Evolutionary conservation across 306 rosid species (phyloP).

Genomic region (Alnus glutinosa): DNA sequence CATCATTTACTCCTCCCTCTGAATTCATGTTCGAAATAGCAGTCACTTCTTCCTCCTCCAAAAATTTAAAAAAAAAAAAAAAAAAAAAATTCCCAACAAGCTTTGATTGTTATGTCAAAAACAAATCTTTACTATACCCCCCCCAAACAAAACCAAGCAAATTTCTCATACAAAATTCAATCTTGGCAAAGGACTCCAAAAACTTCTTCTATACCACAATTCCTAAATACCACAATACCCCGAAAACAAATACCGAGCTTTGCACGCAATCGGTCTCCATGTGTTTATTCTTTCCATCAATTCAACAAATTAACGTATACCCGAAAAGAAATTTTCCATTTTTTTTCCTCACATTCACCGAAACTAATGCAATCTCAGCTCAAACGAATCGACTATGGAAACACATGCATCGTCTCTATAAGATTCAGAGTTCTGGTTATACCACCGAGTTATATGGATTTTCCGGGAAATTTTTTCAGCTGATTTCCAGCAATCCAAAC

Average conservation of each 20-base stretch:
- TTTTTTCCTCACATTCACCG: constrained; percentile 5
- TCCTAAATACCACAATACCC: constrained; percentile 28
- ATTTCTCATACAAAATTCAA: constrained; percentile 30
- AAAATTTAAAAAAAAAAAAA: background rate
- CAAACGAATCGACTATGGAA: constrained; percentile 30
- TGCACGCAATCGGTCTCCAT: constrained; percentile 47
- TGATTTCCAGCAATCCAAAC: constrained; percentile 36
- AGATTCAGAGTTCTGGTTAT: constrained; percentile 20
- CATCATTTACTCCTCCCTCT: constrained; percentile 59
- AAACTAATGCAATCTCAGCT: constrained; percentile 27
- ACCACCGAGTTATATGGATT: constrained; percentile 28
- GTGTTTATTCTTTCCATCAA: constrained; percentile 32
- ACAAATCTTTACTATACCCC: constrained; percentile 41
- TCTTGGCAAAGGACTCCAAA: constrained; percentile 29
- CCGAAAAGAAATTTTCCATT: constrained; percentile 13
- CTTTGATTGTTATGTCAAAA: constrained; percentile 41
- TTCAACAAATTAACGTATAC: constrained; percentile 14
- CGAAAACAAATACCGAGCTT: constrained; percentile 38
- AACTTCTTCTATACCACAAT: constrained; percentile 23
- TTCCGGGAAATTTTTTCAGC: constrained; percentile 22
- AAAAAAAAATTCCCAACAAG: constrained; percentile 30
- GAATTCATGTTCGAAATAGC: constrained; percentile 31
- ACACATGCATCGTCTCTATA: constrained; percentile 26
- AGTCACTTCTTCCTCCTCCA: constrained; percentile 45
- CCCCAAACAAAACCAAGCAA: constrained; percentile 34